Evolutionary conservation across 2,329 filamentous ascomycete genomes (phyloP).

Genomic region (Neofusicoccum ribis): DNA sequence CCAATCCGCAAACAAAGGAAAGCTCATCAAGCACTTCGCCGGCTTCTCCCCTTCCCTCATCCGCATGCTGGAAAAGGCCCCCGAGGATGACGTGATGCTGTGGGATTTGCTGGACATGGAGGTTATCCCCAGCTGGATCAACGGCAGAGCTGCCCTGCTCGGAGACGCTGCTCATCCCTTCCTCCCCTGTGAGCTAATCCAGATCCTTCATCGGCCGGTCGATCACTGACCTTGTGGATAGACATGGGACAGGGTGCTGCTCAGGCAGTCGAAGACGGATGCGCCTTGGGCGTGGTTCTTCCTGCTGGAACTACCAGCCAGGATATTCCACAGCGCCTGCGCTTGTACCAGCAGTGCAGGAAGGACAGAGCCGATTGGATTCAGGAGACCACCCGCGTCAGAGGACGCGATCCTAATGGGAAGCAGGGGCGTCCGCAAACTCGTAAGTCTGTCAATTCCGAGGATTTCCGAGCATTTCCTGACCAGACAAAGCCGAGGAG

Average conservation of each 20-base stretch:
- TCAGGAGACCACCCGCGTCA: conserved; percentile 58
- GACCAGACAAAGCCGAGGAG: not conserved
- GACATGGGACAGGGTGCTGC: conserved; percentile 63
- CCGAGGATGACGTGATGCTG: conserved; percentile 35
- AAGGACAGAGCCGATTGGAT: conserved; percentile 59
- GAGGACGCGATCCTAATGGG: conserved; percentile 49
- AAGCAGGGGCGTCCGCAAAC: conserved; percentile 31
- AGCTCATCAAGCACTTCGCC: conserved; percentile 32
- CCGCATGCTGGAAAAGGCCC: conserved; percentile 41
- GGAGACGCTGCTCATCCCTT: conserved; percentile 72
- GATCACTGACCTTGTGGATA: conserved; percentile 11
- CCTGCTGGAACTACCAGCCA: not conserved
- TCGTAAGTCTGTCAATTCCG: conserved; percentile 15
- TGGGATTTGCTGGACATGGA: conserved; percentile 55
- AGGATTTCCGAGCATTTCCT: too few species aligned
- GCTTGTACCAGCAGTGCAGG: conserved; percentile 60
- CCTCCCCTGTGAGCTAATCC: conserved; percentile 51
- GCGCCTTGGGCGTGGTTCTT: conserved; percentile 56
- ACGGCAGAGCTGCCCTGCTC: conserved; percentile 56
- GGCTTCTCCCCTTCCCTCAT: conserved; percentile 38
- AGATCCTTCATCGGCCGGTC: not conserved
- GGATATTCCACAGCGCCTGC: conserved; percentile 47
- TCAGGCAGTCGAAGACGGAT: conserved; percentile 67
- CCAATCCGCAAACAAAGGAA: conserved; percentile 35
- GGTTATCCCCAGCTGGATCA: conserved; percentile 56